Percentiles rank a stretch among this genome's conserved stretches.
These are phyloP conservation scores for Diaporthe vexans DNA, from an alignment of 2,329 filamentous ascomycete genomes.

Conservation along the genomic window DNA sequence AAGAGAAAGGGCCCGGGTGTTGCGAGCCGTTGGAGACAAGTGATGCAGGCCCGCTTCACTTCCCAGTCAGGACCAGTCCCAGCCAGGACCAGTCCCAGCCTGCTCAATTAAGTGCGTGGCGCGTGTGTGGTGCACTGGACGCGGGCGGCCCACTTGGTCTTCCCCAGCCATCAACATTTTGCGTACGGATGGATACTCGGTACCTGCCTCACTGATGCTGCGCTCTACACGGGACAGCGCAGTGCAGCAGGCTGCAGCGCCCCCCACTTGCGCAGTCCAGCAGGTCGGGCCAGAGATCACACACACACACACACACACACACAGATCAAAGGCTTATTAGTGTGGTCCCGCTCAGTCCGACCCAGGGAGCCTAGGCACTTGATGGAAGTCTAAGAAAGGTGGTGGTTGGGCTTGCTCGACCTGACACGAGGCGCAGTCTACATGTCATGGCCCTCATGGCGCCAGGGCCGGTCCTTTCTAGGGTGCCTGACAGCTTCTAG, in stretches of 20 bases:
- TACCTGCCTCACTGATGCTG: not conserved
- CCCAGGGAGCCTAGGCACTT: constrained; percentile 15
- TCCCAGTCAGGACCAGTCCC: not conserved
- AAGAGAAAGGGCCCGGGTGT: no score
- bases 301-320: constrained; percentile 6
- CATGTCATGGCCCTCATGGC: constrained; percentile 7
- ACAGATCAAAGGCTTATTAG: constrained; percentile 36
- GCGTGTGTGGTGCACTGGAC: not conserved
- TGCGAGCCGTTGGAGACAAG: no score
- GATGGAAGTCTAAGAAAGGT: constrained; percentile 30
- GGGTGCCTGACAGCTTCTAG: constrained; percentile 24
- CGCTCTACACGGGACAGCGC: no score
- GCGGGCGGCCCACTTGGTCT: constrained; percentile 16
- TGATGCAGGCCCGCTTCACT: no score
- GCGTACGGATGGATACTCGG: not conserved
- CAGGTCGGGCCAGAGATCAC: constrained; percentile 6
- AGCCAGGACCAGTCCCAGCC: constrained; percentile 32
- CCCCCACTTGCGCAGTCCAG: not conserved
- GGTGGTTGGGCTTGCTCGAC: constrained; percentile 38
- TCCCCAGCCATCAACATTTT: constrained; percentile 40
- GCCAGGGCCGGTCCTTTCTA: not conserved
- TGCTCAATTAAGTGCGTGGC: constrained; percentile 24
- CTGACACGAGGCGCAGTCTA: constrained; percentile 21
- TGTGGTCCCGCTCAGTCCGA: not conserved
- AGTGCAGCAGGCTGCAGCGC: no score